phyloP scores from a whole-genome alignment of 768 basidiomycete species.

The Strobilomyces confusus region DNA sequence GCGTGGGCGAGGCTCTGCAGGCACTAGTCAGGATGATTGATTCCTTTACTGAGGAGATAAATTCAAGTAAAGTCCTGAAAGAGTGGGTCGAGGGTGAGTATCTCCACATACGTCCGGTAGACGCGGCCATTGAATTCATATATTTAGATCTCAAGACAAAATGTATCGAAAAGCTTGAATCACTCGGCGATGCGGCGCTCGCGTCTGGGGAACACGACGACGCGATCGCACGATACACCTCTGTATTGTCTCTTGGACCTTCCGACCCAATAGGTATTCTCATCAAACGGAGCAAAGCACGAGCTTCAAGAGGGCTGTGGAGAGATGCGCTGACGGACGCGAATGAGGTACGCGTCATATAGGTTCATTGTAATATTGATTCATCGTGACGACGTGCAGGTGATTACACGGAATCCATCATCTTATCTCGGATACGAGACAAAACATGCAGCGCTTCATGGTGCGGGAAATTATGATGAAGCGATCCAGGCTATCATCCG shows the following conservation, averaged over 20 bases:
- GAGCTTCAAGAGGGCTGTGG: background rate
- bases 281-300: background rate
- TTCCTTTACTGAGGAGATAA: background rate
- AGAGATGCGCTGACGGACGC: background rate
- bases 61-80: background rate
- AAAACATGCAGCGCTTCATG: background rate
- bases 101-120: too few relatives aligned
- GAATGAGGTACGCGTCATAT: background rate
- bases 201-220: background rate
- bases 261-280: background rate
- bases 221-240: slow-evolving; percentile 5
- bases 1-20: background rate
- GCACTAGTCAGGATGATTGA: background rate
- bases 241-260: slow-evolving; percentile 2
- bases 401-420: background rate
- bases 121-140: background rate
- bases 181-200: background rate
- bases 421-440: background rate
- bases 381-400: background rate
- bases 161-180: background rate
- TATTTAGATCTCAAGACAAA: background rate
- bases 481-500: background rate
- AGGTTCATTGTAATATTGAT: too few relatives aligned
- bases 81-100: background rate
- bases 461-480: background rate